A percentile compares a stretch with the other conserved stretches of the same genome.
Evolutionary conservation across 257 asterid genomes (phyloP).

Genomic region (Jasminum sambac): DNA sequence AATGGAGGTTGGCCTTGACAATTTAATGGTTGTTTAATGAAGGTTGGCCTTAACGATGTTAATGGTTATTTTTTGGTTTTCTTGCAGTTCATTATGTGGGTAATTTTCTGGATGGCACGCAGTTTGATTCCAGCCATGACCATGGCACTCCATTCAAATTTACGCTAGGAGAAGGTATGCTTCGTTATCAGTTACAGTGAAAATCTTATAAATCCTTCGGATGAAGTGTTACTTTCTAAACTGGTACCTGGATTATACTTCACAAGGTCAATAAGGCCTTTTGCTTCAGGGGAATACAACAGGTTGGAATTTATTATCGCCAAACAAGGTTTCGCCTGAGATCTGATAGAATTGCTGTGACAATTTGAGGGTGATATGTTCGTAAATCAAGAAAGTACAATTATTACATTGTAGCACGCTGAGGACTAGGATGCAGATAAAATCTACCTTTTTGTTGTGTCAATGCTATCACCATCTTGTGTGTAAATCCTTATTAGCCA

Average conservation of each 20-base stretch:
- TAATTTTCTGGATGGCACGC: conserved; percentile 53
- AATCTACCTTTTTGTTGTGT: not conserved
- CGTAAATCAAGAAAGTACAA: too few species aligned
- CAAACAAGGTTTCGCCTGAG: not conserved
- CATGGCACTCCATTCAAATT: conserved; percentile 43
- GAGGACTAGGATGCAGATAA: not conserved
- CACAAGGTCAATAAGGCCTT: not conserved
- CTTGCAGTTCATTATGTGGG: conserved; percentile 65
- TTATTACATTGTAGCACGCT: too few species aligned
- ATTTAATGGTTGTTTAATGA: conserved; percentile 13
- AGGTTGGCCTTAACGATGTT: not conserved
- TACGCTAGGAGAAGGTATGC: conserved; percentile 52
- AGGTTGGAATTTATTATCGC: not conserved
- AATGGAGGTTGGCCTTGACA: not conserved
- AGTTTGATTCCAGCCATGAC: conserved; percentile 55
- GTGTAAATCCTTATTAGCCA: not conserved
- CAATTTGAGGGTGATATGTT: not conserved
- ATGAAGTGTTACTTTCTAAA: not conserved
- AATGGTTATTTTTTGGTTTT: conserved; percentile 17
- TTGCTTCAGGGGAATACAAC: not conserved
- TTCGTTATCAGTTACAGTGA: not conserved
- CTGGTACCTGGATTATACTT: not conserved
- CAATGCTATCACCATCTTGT: not conserved
- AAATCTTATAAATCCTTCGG: not conserved
- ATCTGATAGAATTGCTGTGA: not conserved